Evolutionary conservation across 2,329 filamentous ascomycete species (phyloP), one percentile per base, ranked within the genome.

Genomic region (Ascochyta fabae): DNA sequence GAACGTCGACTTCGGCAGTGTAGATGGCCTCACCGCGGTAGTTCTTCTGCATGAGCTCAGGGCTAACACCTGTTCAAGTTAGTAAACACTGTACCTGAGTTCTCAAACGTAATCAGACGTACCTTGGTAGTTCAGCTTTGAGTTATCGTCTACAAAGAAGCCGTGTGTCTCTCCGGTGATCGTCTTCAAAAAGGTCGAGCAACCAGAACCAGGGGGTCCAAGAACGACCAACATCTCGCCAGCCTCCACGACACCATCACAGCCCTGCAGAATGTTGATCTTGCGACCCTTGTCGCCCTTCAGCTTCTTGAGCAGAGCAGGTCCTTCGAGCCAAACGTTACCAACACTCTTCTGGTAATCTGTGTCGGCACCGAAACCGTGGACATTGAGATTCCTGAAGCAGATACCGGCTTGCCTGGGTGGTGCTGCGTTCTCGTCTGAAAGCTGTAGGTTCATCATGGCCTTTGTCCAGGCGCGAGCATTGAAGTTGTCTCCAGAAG

Each of bases 1-100:
- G 90, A 4, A 90, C 88, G 71, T 96, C 92, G 33, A 91, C 88
- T 74, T 95, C 91, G 56, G 90, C 90, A 0, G 90, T 93, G 77
- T 95, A 95, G 72, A 95, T 93, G 59, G 90, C 90, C 76, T 96
- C 91, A 62, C 91, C 91, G 26, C 90, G 87, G 78, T 94, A 92
- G 59, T 84, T 81, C 10, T 84, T 85, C 76, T 90, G 86, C 89
- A 95, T 94, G 70, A 91, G 84, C 68, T 90, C 78, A 52, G 90
- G 83, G 3, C 84, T 79, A 67, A 91, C 82, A 63, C 88, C 85
- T 82, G 23, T 31, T 29, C 29, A 50, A 29, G 40, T 67, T 41
- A 68, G 61, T 23, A 48, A 46, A 16, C 22, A 34, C 23, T 23
- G 12, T 12, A 15, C 12, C 29, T 16, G 12, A 4, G 13, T n/a